Evolutionary conservation across 768 basidiomycete species (phyloP), one percentile per base, ranked within the genome.

Genomic region (Amanita molliuscula): DNA sequence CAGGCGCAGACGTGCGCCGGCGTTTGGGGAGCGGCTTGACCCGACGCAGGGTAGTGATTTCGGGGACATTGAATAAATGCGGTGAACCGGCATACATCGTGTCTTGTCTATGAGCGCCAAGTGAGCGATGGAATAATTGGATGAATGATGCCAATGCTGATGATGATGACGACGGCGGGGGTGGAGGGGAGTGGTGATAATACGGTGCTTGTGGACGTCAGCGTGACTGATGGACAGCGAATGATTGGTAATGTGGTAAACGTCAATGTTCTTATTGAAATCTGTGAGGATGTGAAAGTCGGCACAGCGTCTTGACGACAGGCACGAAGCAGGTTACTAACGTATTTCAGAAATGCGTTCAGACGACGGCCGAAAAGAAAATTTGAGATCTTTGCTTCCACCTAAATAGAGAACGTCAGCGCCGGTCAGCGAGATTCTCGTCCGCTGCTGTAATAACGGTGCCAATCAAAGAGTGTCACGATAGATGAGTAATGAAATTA

Each of bases 21-120:
- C 87, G 77, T 67, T 87, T 88, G 23, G 88, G 86, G 36, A 88
- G 73, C 35, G 88, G 87, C 61, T 87, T 88, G 58, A 88, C 75
- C 54, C 80, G 71, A 56, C 86, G 74, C 47, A 79, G 67, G 34
- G 76, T 63, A 37, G 78, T 76, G 61, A 81, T 76, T 59, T 83
- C 81, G 55, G 81, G 75, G 50, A 73, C 67, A 66, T 84, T 82
- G 68, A 82, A 81, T 55, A 78, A 68, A 47, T 81, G 77, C 48
- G 81, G 75, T 57, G 75, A 63, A 59, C 67, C 69, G 56, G 72
- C 70, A 63, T 78, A 74, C 79, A 81, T 81, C 16, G 31, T 34
- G 31, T 11, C 9, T 18, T 33, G 25, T 26, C 21, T 23, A 16
- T 4, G 8, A 13, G 3, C 25, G 26, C 13, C 6, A 23, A 44